These are phyloP conservation scores for Pleomassaria siparia DNA, from an alignment of 2,329 filamentous ascomycete species.

Conservation along the genomic window DNA sequence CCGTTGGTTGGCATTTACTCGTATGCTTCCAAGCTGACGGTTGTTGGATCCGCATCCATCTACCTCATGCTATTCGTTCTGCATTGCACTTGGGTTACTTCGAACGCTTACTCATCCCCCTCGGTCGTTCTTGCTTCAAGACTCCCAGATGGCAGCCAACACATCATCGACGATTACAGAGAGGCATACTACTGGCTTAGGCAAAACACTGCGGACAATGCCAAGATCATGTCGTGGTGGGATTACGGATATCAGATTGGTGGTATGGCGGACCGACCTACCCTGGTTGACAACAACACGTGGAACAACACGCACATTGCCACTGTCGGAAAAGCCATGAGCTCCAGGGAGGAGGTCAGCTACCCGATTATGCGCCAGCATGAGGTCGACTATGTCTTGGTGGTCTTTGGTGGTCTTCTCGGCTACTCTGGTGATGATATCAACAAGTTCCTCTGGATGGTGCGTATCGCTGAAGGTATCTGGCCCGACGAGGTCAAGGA, in stretches of 20 bases:
- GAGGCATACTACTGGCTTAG: slow-evolving; percentile 99
- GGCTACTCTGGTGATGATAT: slow-evolving; percentile 99
- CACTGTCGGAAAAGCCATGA: slow-evolving; percentile 98
- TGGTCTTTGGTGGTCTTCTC: slow-evolving; percentile 93
- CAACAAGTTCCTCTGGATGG: slow-evolving; percentile 99
- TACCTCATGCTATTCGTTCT: slow-evolving; percentile 93
- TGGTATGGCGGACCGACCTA: slow-evolving; percentile 97
- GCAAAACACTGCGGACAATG: slow-evolving; percentile 91
- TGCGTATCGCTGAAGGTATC: slow-evolving; percentile 96
- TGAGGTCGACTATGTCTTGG: slow-evolving; percentile 97
- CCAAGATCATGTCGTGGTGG: slow-evolving; percentile 99
- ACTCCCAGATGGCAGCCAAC: slow-evolving; percentile 90
- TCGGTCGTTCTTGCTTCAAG: slow-evolving; percentile 93
- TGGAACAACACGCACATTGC: slow-evolving; percentile 99
- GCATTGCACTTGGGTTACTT: slow-evolving; percentile 99
- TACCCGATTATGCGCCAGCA: slow-evolving; percentile 98
- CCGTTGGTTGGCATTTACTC: slow-evolving; percentile 84
- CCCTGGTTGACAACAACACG: slow-evolving; percentile 98
- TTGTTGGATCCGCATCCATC: slow-evolving; percentile 70
- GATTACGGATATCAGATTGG: slow-evolving; percentile 99
- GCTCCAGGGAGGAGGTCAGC: slow-evolving; percentile 93
- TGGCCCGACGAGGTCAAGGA: slow-evolving; percentile 99
- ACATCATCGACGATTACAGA: slow-evolving; percentile 98
- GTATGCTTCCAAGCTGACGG: slow-evolving; percentile 73
- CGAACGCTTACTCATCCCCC: slow-evolving; percentile 96